A percentile compares a stretch with the other conserved stretches of the same genome.
These are phyloP conservation scores for Wickerhamomyces bisporus DNA, from an alignment of 805 yeast species.

Conservation along the genomic window DNA sequence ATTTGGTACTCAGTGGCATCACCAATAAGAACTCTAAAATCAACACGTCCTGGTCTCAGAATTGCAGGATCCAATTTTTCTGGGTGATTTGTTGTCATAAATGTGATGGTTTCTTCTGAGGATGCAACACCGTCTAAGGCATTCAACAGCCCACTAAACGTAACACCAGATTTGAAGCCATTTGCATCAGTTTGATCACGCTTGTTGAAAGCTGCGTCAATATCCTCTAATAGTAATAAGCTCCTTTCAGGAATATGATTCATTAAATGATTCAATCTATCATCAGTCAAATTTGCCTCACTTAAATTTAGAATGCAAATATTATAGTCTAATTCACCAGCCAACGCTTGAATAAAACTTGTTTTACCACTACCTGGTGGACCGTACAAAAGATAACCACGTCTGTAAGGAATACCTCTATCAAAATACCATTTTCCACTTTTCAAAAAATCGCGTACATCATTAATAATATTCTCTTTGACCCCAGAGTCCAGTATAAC, in stretches of 20 bases:
- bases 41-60: constrained; percentile 92
- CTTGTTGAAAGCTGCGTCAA: constrained; percentile 91
- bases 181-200: constrained; percentile 71
- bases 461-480: constrained; percentile 57
- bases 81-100: constrained; percentile 98
- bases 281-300: constrained; percentile 90
- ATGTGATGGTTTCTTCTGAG: constrained; percentile 92
- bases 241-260: constrained; percentile 92
- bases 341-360: constrained; percentile 91
- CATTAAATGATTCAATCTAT: constrained; percentile 89
- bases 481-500: constrained; percentile 81
- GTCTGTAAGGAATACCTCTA: constrained; percentile 94
- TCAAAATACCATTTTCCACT: constrained; percentile 91
- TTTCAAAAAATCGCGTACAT: constrained; percentile 72
- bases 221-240: constrained; percentile 80
- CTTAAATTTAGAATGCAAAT: constrained; percentile 89
- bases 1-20: constrained; percentile 86
- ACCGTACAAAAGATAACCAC: constrained; percentile 91
- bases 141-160: constrained; percentile 89
- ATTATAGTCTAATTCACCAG: constrained; percentile 93
- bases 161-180: constrained; percentile 84
- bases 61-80: constrained; percentile 91
- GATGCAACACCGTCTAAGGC: constrained; percentile 97
- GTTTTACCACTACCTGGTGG: constrained; percentile 99
- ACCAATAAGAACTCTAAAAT: constrained; percentile 73